These are phyloP conservation scores for Teunomyces pallodes DNA, from an alignment of 805 yeast genomes.

Conservation along the genomic window DNA sequence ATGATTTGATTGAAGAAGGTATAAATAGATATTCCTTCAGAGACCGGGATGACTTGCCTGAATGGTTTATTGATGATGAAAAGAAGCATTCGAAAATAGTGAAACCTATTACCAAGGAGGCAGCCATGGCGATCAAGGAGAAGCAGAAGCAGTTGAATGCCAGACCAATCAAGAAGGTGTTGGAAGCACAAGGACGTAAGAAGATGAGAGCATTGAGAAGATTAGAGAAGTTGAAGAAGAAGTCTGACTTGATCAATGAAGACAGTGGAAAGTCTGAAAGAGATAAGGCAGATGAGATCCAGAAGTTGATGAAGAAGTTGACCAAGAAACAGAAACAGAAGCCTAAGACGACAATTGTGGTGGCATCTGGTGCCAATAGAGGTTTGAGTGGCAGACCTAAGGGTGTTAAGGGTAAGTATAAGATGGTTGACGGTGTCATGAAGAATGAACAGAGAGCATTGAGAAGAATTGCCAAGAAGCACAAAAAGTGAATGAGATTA, in stretches of 20 bases:
- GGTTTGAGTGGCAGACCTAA: slow-evolving; percentile 93
- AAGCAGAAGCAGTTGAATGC: slow-evolving; percentile 71
- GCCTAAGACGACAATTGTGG: slow-evolving; percentile 86
- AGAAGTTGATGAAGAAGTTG: slow-evolving; percentile 77
- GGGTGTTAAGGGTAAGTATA: slow-evolving; percentile 95
- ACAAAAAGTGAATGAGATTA: slow-evolving; percentile 47
- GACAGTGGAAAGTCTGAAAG: slow-evolving; percentile 83
- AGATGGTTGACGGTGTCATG: slow-evolving; percentile 98
- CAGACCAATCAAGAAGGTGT: slow-evolving; percentile 97
- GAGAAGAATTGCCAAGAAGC: slow-evolving; percentile 83
- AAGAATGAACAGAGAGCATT: slow-evolving; percentile 97
- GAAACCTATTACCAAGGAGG: slow-evolving; percentile 93
- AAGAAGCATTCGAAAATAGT: slow-evolving; percentile 77
- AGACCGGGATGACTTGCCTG: slow-evolving; percentile 87
- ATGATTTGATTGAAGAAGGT: slow-evolving; percentile 88
- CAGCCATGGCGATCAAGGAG: slow-evolving; percentile 42
- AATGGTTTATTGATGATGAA: slow-evolving; percentile 97
- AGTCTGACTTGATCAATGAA: slow-evolving; percentile 87
- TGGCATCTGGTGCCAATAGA: slow-evolving; percentile 79
- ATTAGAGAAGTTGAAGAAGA: slow-evolving; percentile 85
- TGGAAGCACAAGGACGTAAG: slow-evolving; percentile 96
- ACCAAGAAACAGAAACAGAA: slow-evolving; percentile 67
- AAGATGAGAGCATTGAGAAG: slow-evolving; percentile 87
- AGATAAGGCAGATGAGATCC: slow-evolving; percentile 93
- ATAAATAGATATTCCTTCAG: slow-evolving; percentile 89